Evolutionary conservation across 2,329 filamentous ascomycete genomes (phyloP).

Genomic region (Fusarium sp.): DNA sequence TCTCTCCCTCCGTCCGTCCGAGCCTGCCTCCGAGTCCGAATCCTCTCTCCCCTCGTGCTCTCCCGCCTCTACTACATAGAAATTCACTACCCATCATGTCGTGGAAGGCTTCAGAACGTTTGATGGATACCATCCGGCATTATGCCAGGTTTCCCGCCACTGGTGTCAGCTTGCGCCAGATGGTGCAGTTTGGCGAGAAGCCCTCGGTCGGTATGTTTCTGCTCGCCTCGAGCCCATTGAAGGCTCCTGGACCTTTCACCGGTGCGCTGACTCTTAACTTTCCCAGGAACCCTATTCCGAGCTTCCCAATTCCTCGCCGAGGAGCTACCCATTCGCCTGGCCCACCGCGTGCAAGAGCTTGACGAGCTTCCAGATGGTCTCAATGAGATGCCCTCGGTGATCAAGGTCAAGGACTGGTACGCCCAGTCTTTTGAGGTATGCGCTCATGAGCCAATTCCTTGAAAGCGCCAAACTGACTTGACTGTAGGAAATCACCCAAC

Average conservation of each 20-base stretch:
- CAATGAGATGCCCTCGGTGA: constrained; percentile 97
- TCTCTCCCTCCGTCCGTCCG: constrained; percentile 43
- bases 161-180: constrained; percentile 94
- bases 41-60: constrained; percentile 13
- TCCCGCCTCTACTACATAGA: constrained; percentile 18
- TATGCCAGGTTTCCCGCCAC: constrained; percentile 98
- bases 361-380: constrained; percentile 93
- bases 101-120: constrained; percentile 89
- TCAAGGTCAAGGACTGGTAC: constrained; percentile 97
- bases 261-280: constrained; percentile 21
- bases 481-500: constrained; percentile 85
- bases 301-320: constrained; percentile 98
- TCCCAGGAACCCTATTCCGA: constrained; percentile 89
- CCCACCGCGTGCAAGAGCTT: constrained; percentile 95
- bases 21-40: constrained; percentile 42
- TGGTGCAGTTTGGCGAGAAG: constrained; percentile 98
- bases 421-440: constrained; percentile 97
- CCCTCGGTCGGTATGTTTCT: constrained; percentile 88
- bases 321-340: constrained; percentile 95
- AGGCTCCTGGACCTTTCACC: constrained; percentile 75
- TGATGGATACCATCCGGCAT: constrained; percentile 98
- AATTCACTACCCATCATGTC: constrained; percentile 71
- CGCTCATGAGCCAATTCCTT: not conserved
- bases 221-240: constrained; percentile 86
- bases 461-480: constrained; percentile 16